phyloP scores from a whole-genome alignment of 2,329 filamentous ascomycete species.

The Penicillium occitanis region DNA sequence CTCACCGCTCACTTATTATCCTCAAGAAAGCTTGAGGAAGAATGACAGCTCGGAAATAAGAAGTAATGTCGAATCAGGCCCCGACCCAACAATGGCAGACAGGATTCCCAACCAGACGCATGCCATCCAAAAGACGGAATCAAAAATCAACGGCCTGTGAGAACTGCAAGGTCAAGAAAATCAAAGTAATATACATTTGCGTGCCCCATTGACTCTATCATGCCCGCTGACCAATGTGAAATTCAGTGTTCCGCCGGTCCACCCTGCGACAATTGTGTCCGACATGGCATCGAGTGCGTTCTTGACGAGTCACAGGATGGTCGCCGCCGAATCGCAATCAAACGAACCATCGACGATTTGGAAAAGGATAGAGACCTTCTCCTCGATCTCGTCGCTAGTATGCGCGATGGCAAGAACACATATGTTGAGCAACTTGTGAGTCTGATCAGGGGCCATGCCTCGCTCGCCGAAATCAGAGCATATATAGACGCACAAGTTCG shows the following conservation, averaged over 20 bases:
- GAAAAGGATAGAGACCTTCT: slow-evolving; percentile 31
- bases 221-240: background rate
- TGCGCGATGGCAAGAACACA: slow-evolving; percentile 27
- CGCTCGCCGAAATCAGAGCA: slow-evolving; percentile 29
- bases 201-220: background rate
- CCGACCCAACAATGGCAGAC: background rate
- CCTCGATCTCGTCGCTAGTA: slow-evolving; percentile 26
- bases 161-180: slow-evolving; percentile 1
- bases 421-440: slow-evolving; percentile 27
- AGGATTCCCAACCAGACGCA: background rate
- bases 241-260: slow-evolving; percentile 27
- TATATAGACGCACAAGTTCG: slow-evolving; percentile 29
- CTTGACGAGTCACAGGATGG: slow-evolving; percentile 27
- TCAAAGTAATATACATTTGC: background rate
- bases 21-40: background rate
- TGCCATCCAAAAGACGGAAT: background rate
- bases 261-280: slow-evolving; percentile 29
- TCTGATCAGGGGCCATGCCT: slow-evolving; percentile 31
- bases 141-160: slow-evolving; percentile 9
- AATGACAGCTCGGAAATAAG: background rate
- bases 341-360: slow-evolving; percentile 18
- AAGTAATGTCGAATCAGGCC: background rate
- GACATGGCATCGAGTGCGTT: slow-evolving; percentile 27
- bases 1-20: too few relatives aligned
- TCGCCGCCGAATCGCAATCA: slow-evolving; percentile 4